Percentiles rank a stretch among this genome's conserved stretches.
These are phyloP conservation scores for Candida anglica DNA, from an alignment of 805 yeast species.

Conservation along the genomic window DNA sequence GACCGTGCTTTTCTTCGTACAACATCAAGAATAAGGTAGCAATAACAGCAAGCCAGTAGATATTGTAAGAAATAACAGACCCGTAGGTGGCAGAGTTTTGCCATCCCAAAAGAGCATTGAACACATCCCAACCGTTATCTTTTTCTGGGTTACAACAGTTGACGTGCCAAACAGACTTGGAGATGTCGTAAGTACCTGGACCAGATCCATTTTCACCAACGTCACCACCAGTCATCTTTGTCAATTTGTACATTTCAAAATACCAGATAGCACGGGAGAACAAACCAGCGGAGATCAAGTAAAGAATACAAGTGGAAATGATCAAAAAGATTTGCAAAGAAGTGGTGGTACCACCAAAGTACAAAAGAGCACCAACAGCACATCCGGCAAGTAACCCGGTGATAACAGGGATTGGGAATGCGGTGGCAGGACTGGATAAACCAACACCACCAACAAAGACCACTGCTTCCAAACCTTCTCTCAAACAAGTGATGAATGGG, in stretches of 20 bases:
- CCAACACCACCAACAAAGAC: slow-evolving; percentile 46
- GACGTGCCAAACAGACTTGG: slow-evolving; percentile 86
- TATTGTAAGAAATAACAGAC: slow-evolving; percentile 81
- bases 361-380: slow-evolving; percentile 64
- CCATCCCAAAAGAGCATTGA: slow-evolving; percentile 95
- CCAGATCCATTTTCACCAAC: slow-evolving; percentile 92
- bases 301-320: slow-evolving; percentile 82
- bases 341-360: slow-evolving; percentile 75
- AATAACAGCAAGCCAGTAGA: slow-evolving; percentile 79
- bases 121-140: slow-evolving; percentile 95
- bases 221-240: slow-evolving; percentile 81
- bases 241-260: slow-evolving; percentile 68
- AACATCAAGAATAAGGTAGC: slow-evolving; percentile 55
- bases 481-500: slow-evolving; percentile 84
- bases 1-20: slow-evolving; percentile 81
- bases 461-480: slow-evolving; percentile 80
- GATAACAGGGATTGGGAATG: slow-evolving; percentile 93
- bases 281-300: slow-evolving; percentile 87
- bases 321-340: slow-evolving; percentile 88
- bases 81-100: slow-evolving; percentile 95
- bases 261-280: slow-evolving; percentile 93
- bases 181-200: slow-evolving; percentile 88
- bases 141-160: slow-evolving; percentile 94
- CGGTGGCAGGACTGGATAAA: slow-evolving; percentile 29
- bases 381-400: slow-evolving; percentile 81